These are phyloP conservation scores for Colletotrichum sp. DNA, from an alignment of 2,329 filamentous ascomycete genomes.

Conservation along the genomic window DNA sequence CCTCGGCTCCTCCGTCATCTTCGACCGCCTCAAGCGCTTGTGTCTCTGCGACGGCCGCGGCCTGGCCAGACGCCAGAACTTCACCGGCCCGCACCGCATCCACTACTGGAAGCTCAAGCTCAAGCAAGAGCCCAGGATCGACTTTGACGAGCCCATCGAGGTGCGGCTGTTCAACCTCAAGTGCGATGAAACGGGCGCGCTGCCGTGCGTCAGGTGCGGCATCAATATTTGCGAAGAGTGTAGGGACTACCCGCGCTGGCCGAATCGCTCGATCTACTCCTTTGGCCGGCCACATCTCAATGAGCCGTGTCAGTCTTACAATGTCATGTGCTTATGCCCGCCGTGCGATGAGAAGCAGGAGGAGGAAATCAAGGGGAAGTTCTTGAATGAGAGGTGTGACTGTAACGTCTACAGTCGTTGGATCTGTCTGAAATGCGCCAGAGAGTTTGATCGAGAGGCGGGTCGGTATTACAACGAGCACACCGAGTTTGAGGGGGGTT, in stretches of 20 bases:
- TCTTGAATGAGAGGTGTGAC: constrained; percentile 13
- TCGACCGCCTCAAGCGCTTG: background rate
- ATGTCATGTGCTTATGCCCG: constrained; percentile 17
- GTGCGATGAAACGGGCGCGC: background rate
- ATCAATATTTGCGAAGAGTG: constrained; percentile 20
- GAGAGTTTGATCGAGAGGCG: background rate
- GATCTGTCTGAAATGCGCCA: constrained; percentile 3
- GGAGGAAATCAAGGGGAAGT: background rate
- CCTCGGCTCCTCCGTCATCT: background rate
- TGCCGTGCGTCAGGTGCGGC: background rate
- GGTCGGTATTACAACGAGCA: background rate
- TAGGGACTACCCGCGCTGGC: background rate
- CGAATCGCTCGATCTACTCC: background rate
- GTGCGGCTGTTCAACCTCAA: constrained; percentile 7
- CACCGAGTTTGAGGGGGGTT: background rate
- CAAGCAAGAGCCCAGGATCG: background rate
- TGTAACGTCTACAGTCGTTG: constrained; percentile 16
- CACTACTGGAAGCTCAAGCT: background rate
- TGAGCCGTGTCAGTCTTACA: background rate
- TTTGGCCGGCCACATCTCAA: constrained; percentile 12
- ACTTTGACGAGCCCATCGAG: constrained; percentile 4
- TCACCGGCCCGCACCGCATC: background rate
- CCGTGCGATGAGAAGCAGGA: constrained; percentile 6
- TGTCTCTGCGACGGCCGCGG: constrained; percentile 18
- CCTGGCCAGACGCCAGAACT: background rate